Evolutionary conservation across 148 eudicot species (phyloP).

Genomic region (Hydrangea macrophylla): DNA sequence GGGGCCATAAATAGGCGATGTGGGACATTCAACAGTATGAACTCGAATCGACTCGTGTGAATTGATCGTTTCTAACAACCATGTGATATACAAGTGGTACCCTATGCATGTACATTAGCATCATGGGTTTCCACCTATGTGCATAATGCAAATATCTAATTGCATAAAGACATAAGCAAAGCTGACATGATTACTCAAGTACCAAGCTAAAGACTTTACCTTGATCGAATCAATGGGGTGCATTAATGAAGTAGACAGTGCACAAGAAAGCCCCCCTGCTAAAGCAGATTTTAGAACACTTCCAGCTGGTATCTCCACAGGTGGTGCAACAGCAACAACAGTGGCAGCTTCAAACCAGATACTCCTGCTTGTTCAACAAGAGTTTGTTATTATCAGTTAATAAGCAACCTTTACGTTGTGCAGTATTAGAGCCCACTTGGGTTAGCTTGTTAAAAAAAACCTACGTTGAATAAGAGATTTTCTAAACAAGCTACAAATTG

Average conservation of each 20-base stretch:
- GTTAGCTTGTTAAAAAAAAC: too few relatives aligned
- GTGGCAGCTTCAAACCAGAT: slow-evolving; percentile 99
- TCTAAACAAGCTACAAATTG: too few relatives aligned
- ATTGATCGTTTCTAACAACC: too few relatives aligned
- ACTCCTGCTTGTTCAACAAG: slow-evolving; percentile 46
- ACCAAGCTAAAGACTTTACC: slow-evolving; percentile 33
- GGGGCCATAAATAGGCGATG: too few relatives aligned
- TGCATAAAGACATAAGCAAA: neutral
- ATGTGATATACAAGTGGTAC: neutral
- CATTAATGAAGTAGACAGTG: slow-evolving; percentile 78
- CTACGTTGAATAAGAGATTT: too few relatives aligned
- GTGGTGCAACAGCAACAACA: slow-evolving; percentile 94
- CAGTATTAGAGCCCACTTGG: too few relatives aligned
- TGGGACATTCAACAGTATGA: too few relatives aligned
- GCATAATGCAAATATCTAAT: neutral
- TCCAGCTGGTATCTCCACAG: slow-evolving; percentile 77
- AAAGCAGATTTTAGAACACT: slow-evolving; percentile 85
- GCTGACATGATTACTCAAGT: neutral
- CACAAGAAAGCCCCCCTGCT: slow-evolving; percentile 90
- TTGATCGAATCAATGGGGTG: slow-evolving; percentile 90
- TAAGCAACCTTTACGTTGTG: neutral
- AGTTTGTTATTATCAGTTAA: neutral
- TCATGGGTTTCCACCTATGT: neutral
- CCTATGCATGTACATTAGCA: neutral
- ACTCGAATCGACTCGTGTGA: too few relatives aligned